Evolutionary conservation across 192 early-diverging fungal species (phyloP), one percentile per base, ranked within the genome.

Genomic region (Entomortierella parvispora): DNA sequence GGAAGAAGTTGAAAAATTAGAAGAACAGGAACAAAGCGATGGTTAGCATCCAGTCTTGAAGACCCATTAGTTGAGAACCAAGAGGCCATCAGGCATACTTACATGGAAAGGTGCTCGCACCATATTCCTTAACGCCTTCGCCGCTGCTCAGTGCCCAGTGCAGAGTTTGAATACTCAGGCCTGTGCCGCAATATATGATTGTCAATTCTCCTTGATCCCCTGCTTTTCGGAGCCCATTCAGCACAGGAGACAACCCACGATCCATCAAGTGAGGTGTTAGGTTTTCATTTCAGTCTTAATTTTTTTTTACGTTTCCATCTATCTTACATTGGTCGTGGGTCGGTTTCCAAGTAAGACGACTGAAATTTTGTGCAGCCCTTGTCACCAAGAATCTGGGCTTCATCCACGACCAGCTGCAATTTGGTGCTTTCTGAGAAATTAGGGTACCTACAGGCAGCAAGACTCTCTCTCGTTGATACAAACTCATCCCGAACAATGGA

Each of bases 361-460:
- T 34, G 26, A 32, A 69, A 62, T 37, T 31, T 10, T 6, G 9
- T 56, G 32, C 15, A 18, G 34, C 58, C 49, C 25, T 45, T 34
- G 33, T 69, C 67, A 29, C 58, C 26, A 22, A 69, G 67, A 44
- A 69, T 54, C 50, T 69, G 67, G 11, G 67, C 67, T 33, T 60
- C 67, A 33, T 69, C 67, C n/a, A 69, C 49, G 25, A 59, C 48
- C 23, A 69, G 58, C 12, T 40, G 46, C 17, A 69, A 23, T 22
- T 54, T 61, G 42, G 58, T 45, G n/a, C 22, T n/a, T 25, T 15
- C 33, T 31, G 67, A 46, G 25, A 69, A 69, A 54, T 61, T 69
- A 10, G 67, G 67, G 40, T 60, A 61, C 3, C 25, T 20, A 46
- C 32, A 58, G 29, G 34, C 46, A 49, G 58, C 40, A 32, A 69